Conservation (phyloP, 371 early-diverging fungal genomes). For the Apophysomyces ossiformis region DNA sequence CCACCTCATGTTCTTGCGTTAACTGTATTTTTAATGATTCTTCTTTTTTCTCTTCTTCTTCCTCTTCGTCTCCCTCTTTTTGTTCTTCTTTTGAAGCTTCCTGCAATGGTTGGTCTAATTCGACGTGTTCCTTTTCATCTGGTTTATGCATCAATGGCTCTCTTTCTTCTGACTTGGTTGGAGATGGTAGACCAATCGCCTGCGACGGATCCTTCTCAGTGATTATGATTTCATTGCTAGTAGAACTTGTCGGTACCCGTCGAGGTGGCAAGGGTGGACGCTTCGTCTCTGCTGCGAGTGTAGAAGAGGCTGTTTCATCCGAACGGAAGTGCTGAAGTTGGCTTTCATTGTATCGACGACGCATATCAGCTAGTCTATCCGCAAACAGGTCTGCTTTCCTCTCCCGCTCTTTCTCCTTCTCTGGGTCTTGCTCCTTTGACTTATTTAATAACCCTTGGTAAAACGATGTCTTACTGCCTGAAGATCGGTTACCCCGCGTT, state of each 20-base stretch:
- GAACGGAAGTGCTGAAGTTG: background rate
- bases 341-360: constrained; percentile 3
- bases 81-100: background rate
- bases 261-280: background rate
- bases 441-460: background rate
- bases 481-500: background rate
- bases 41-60: background rate
- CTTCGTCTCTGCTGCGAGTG: background rate
- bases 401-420: background rate
- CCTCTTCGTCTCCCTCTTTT: too few relatives aligned
- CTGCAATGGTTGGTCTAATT: background rate
- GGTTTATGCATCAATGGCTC: background rate
- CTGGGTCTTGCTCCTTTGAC: background rate
- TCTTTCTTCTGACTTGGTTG: background rate
- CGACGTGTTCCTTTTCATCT: too few relatives aligned
- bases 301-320: background rate
- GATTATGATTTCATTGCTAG: background rate
- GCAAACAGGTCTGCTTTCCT: background rate
- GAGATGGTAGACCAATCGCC: background rate
- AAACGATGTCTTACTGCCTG: background rate
- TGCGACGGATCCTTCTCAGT: background rate
- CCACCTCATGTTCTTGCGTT: background rate
- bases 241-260: background rate
- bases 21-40: background rate
- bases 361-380: background rate